Evolutionary conservation across 169 alveolate genomes (phyloP), one percentile per base, ranked within the genome.

Genomic region (Plasmodium fragile): DNA sequence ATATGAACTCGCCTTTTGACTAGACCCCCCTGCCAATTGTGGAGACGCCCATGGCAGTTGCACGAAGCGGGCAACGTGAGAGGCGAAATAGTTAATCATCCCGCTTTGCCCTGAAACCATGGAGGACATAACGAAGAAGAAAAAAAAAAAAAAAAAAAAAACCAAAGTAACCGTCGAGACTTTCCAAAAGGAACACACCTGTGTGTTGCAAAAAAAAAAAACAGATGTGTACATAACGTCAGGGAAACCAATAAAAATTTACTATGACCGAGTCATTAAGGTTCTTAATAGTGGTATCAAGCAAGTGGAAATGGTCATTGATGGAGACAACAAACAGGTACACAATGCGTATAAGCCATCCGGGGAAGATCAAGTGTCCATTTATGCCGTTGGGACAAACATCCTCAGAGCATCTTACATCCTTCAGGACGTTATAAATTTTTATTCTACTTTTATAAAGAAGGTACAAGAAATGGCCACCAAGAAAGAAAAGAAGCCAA

Each of bases 341-440:
- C 39, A 69, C 28, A 65, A 28, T 83, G 18, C 11, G 4, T 28
- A 18, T n/a, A n/a, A 4, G 4, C 28, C 34, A 22, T 6, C 34
- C 16, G 28, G 36, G 43, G 59, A 52, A 4, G 80, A 84, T 3
- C 34, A 49, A 52, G 43, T 84, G 25, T 34, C 22, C 41, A 69
- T 84, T 30, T 13, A 84, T 84, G 93, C 93, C 3, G 93, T 84
- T 73, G 93, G 93, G 1, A 25, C 22, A 4, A 84, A 84, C 55
- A 84, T 84, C 10, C 22, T 84, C 1, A 72, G 81, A 69, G 83
- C 93, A 4, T 84, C 84, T 8, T 84, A 84, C 65, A 7, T 84
- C 16, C 18, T 84, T 5, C 93, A 84, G 45, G 93, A 84, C 52
- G n/a, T 84, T 10, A 36, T 84, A 7, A 73, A 49, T 10, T 72